Evolutionary conservation across 2,329 filamentous ascomycete genomes (phyloP).

Genomic region (Claviceps arundinis): DNA sequence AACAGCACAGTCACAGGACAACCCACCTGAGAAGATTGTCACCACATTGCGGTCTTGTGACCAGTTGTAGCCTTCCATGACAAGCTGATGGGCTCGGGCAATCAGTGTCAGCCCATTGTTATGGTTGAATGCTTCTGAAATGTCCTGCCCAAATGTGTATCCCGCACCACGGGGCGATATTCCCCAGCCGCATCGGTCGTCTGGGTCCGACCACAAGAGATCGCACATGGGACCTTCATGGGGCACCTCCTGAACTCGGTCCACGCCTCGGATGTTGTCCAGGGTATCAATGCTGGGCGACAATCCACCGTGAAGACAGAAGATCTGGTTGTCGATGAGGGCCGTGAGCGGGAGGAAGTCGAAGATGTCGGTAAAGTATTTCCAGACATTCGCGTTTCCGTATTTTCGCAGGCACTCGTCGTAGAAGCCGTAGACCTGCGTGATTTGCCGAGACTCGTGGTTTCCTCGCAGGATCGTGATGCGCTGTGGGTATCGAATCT

Average conservation of each 20-base stretch:
- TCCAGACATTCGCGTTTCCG: slow-evolving; percentile 98
- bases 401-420: slow-evolving; percentile 98
- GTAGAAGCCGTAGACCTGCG: slow-evolving; percentile 98
- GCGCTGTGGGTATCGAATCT: slow-evolving; percentile 93
- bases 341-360: slow-evolving; percentile 96
- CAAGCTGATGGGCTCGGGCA: slow-evolving; percentile 90
- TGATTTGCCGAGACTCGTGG: slow-evolving; percentile 98
- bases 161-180: slow-evolving; percentile 90
- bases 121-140: slow-evolving; percentile 97
- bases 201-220: slow-evolving; percentile 92
- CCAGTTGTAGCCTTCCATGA: slow-evolving; percentile 99
- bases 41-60: slow-evolving; percentile 97
- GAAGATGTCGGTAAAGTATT: slow-evolving; percentile 97
- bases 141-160: slow-evolving; percentile 93
- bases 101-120: slow-evolving; percentile 96
- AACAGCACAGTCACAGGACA: too few species aligned
- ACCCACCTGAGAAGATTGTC: slow-evolving; percentile 86
- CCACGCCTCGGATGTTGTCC: slow-evolving; percentile 87
- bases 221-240: slow-evolving; percentile 99
- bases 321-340: slow-evolving; percentile 97
- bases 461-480: slow-evolving; percentile 98
- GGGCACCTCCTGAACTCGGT: slow-evolving; percentile 95
- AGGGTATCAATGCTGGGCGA: slow-evolving; percentile 93
- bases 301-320: slow-evolving; percentile 93
- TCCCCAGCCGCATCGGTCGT: slow-evolving; percentile 92